Conservation (phyloP, 345 rosid genomes). For the Citrus mangshanensis region DNA sequence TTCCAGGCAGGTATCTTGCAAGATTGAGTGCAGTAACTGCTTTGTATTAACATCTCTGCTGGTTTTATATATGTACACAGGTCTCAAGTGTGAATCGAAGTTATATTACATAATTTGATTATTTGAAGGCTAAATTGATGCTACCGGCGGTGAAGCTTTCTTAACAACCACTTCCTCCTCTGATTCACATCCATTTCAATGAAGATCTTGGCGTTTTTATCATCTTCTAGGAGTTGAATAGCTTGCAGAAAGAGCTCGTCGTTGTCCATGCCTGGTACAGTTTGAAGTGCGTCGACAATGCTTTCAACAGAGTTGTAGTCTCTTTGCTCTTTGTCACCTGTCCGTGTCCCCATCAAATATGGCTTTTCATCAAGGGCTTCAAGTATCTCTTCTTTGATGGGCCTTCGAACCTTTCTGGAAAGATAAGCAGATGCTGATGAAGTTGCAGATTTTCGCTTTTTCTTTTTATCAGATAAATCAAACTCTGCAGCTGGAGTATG, state of each 20-base stretch:
- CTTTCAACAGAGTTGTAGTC: constrained; percentile 32
- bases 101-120: not conserved
- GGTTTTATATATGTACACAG: not conserved
- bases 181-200: constrained; percentile 37
- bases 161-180: constrained; percentile 35
- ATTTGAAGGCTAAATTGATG: not conserved
- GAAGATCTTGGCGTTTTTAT: constrained; percentile 34
- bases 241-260: constrained; percentile 52
- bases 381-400: constrained; percentile 17
- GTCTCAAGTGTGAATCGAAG: not conserved
- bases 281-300: constrained; percentile 48
- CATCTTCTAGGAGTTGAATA: constrained; percentile 42
- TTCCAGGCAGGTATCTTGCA: not conserved
- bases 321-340: not conserved
- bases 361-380: constrained; percentile 12
- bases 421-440: constrained; percentile 9
- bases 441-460: constrained; percentile 24
- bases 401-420: constrained; percentile 27
- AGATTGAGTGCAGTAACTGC: not conserved
- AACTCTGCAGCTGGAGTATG: constrained; percentile 22
- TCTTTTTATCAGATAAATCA: constrained; percentile 18
- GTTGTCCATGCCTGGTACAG: constrained; percentile 44
- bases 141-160: constrained; percentile 22
- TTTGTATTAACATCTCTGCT: not conserved
- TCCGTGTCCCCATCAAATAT: not conserved